Evolutionary conservation across 2,329 filamentous ascomycete genomes (phyloP), one percentile per base, ranked within the genome.

Genomic region (Hypoxylon sp.): DNA sequence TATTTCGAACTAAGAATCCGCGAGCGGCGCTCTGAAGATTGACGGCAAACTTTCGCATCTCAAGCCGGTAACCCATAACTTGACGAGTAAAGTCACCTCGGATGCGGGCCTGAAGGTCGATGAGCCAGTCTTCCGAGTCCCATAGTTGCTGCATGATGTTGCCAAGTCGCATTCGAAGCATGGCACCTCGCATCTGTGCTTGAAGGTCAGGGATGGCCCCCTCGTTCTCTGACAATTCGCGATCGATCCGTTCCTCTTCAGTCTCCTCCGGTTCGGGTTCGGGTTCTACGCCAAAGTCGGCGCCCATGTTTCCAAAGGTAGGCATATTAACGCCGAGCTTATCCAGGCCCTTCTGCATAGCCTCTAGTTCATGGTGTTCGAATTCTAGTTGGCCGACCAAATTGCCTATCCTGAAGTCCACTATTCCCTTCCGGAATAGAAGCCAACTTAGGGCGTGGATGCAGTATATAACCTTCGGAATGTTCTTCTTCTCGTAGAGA

Each of bases 401-500:
- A 76, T 99, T 99, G 14, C 95, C 96, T 76, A 99, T 99, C 8
- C 94, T 91, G 80, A 99, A 98, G 77, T 94, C 92, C 42, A 98
- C 92, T 70, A 98, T 94, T 1, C 96, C 95, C 79, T 98, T 96
- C 53, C 96, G 91, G 80, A 93, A 98, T 10, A 99, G 85, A n/a
- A 99, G 86, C 94, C 95, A 99, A 78, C 95, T 98, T 17, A 99
- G 84, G 0, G 96, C 96, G 76, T 99, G 96, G 58, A 99, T 96
- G 78, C 96, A 99, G 82, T 99, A 97, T 69, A 99, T 99, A 78
- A 98, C 97, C 80, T 98, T 99, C 3, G 96, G 96, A 1, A 98
- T 97, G 76, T 99, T 99, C 82, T 99, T 99, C 85, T 98, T 99
- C 81, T 99, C 97, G 83, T 99, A 99, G 11, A 99, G 83, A 80